These are phyloP conservation scores for Herpotrichia juniperi DNA, from an alignment of 2,329 filamentous ascomycete species.

Conservation along the genomic window DNA sequence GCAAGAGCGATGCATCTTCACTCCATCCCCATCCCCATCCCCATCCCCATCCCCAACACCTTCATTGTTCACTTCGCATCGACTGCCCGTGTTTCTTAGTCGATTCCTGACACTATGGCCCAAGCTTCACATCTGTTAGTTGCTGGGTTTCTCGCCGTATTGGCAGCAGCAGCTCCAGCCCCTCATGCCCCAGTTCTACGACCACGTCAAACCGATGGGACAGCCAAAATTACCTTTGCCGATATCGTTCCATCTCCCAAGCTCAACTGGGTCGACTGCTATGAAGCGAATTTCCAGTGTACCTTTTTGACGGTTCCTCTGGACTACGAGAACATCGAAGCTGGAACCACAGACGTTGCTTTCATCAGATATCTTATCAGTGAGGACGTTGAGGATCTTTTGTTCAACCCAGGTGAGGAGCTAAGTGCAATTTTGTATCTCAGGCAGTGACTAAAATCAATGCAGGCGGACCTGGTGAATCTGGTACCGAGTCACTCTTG, in stretches of 20 bases:
- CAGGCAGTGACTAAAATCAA: no score
- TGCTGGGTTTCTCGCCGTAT: background rate
- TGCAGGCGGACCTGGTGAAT: constrained; percentile 47
- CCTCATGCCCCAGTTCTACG: no score
- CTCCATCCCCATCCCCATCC: no score
- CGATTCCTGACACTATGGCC: no score
- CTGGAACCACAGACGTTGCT: constrained; percentile 48
- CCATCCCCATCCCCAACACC: no score
- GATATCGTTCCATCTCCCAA: background rate
- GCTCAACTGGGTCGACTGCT: constrained; percentile 43
- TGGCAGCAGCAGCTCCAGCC: background rate
- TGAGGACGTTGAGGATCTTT: no score
- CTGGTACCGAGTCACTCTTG: constrained; percentile 36
- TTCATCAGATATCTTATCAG: constrained; percentile 44
- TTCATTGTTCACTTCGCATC: no score
- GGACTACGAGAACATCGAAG: constrained; percentile 28
- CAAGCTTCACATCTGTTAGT: no score
- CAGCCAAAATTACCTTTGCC: background rate
- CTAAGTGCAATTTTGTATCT: background rate
- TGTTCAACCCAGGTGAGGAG: no score
- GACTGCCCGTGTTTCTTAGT: no score
- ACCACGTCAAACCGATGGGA: background rate
- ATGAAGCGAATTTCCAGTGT: constrained; percentile 51
- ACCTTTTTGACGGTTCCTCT: constrained; percentile 57
- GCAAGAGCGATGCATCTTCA: no score